Conservation (phyloP, 1,284 basidiomycete genomes). For the Rhodotorula sp. region DNA sequence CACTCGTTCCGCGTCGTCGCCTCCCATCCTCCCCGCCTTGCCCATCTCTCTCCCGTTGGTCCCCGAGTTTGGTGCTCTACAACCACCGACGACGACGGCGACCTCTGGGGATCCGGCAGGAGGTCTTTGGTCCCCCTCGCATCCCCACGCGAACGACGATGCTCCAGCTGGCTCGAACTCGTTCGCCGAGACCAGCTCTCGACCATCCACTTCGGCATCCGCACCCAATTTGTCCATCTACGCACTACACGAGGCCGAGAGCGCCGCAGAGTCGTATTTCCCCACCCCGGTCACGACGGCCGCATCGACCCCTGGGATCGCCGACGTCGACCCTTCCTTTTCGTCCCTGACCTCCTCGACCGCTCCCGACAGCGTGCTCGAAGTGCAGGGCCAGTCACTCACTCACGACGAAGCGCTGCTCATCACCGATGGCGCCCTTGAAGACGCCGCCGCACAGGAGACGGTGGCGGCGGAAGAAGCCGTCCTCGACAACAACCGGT, state of each 20-base stretch:
- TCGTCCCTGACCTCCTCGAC: neutral
- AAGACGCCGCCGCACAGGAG: neutral
- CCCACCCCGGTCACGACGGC: neutral
- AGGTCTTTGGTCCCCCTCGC: neutral
- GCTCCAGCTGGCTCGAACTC: neutral
- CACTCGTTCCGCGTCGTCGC: conserved; percentile 26
- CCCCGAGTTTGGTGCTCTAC: neutral
- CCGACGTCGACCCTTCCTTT: neutral
- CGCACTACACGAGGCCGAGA: neutral
- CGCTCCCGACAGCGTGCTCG: too few relatives aligned
- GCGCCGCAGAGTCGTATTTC: neutral
- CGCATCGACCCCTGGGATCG: conserved; percentile 4
- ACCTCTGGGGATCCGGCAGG: neutral
- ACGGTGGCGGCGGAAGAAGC: neutral
- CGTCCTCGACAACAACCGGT: conserved; percentile 43
- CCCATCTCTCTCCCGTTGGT: neutral
- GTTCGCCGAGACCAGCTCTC: neutral
- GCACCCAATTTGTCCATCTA: conserved; percentile 23
- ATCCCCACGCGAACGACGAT: neutral
- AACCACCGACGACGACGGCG: neutral
- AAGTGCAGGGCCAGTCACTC: neutral
- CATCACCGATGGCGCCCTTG: neutral
- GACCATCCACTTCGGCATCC: conserved; percentile 13
- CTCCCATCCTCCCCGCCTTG: conserved; percentile 20
- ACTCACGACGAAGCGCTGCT: conserved; percentile 1